phyloP scores from a whole-genome alignment of 1,284 basidiomycete genomes.

The Trametes sp. region DNA sequence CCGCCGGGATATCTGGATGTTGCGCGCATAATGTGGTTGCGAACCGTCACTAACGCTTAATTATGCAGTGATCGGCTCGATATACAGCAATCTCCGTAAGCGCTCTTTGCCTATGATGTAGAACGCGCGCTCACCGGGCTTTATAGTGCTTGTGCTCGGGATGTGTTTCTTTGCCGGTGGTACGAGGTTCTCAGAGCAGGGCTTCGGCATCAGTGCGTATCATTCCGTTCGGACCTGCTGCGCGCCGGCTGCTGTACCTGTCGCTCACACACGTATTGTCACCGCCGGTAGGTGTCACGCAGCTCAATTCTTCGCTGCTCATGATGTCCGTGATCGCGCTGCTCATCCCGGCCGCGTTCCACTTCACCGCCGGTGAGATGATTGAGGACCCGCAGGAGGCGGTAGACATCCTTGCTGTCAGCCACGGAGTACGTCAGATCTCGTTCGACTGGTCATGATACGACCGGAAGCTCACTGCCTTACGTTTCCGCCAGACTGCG shows the following conservation, averaged over 20 bases:
- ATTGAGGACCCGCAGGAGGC: constrained; percentile 44
- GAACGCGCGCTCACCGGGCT: constrained; percentile 21
- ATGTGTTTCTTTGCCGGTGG: constrained; percentile 84
- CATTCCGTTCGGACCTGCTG: not conserved
- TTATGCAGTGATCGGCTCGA: constrained; percentile 75
- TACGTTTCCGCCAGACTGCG: constrained; percentile 56
- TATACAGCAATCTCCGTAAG: constrained; percentile 81
- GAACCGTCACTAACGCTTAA: constrained; percentile 7
- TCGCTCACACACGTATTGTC: not conserved
- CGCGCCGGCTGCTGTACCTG: constrained; percentile 6
- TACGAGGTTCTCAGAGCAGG: constrained; percentile 72
- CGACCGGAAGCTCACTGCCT: constrained; percentile 25
- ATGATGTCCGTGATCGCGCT: constrained; percentile 84
- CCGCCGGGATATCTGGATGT: not conserved
- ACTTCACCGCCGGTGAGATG: constrained; percentile 44
- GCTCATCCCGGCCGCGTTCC: constrained; percentile 74
- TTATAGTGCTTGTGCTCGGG: constrained; percentile 79
- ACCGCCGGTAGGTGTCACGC: constrained; percentile 64
- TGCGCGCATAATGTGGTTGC: not conserved
- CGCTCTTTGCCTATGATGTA: constrained; percentile 8
- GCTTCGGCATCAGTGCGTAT: constrained; percentile 69
- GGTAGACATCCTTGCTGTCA: constrained; percentile 71
- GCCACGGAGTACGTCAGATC: constrained; percentile 70
- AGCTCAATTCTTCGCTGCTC: constrained; percentile 83
- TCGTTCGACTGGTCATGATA: not conserved